Base-by-base conservation (phyloP, 2,329 filamentous ascomycete species). In the Penicillium sp. region DNA sequence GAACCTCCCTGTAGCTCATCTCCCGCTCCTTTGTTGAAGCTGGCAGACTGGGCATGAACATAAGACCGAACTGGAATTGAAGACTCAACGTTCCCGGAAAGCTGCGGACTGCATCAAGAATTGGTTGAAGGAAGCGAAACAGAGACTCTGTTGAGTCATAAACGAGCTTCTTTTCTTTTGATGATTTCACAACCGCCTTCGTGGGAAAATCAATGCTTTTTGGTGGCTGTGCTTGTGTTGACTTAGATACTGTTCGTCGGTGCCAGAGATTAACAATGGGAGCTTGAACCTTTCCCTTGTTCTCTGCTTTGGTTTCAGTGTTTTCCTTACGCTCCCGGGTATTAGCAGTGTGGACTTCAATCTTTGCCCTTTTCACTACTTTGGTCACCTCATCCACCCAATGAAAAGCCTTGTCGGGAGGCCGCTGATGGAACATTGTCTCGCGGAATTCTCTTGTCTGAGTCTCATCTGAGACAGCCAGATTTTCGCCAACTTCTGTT, bases 21-120 rank as follows among this genome's bases (percentile, higher is more conserved):
- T 55, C 53, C 19, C 8, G 31, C 21, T 34, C 39, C 10, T 43
- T 19, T 2, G n/a, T 50, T n/a, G 64, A 54, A 21, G 66, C 63
- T 23, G 69, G 67, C n/a, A 69, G 66, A 64, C 9, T 72, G 55
- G 5, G 76, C 56, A 21, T 75, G 53, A 31, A 55, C n/a, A 55
- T 43, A 11, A 77, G 64, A 1, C 76, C 76, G 31, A 79, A 51
- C 50, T 74, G 67, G 0, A 74, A 58, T 55, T 76, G 73, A 53
- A 79, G 60, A 5, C 58, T 65, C 9, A 78, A 27, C 2, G 57
- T 48, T 4, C 75, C 76, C 3, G 69, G 70, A 46, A 75, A 77
- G 23, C 60, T 67, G 56, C 69, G 67, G 13, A 68, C 70, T 7
- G 64, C 67, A 50, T 72, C 66, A n/a, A 79, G 65, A 3, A 67